These are phyloP conservation scores for Fusarium annulatum DNA, from an alignment of 2,329 filamentous ascomycete genomes.

Conservation along the genomic window DNA sequence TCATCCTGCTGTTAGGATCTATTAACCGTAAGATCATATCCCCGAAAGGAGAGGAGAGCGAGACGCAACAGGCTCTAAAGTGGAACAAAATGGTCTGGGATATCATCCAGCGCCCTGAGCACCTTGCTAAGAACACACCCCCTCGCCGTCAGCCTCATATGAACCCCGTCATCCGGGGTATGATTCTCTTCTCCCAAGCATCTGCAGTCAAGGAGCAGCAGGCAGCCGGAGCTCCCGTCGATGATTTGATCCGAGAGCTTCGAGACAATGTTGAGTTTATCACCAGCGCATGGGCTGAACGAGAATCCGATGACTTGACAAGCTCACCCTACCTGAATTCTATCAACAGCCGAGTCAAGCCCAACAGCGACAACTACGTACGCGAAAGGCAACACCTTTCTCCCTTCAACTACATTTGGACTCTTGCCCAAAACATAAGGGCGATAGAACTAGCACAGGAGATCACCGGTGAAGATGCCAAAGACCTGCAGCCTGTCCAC, in stretches of 20 bases:
- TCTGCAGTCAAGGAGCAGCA: slow-evolving; percentile 44
- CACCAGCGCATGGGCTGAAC: slow-evolving; percentile 43
- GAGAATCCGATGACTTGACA: slow-evolving; percentile 30
- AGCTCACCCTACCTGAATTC: slow-evolving; percentile 40
- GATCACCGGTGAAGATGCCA: slow-evolving; percentile 49
- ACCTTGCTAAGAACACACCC: slow-evolving; percentile 43
- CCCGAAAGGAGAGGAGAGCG: slow-evolving; percentile 35
- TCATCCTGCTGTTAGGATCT: slow-evolving; percentile 44
- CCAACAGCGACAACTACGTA: neutral
- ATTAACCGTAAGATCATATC: slow-evolving; percentile 54
- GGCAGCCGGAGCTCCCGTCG: slow-evolving; percentile 35
- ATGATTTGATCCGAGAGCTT: slow-evolving; percentile 42
- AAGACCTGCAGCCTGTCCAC: slow-evolving; percentile 53
- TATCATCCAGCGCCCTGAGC: slow-evolving; percentile 58
- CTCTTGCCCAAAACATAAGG: slow-evolving; percentile 49
- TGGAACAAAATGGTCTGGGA: slow-evolving; percentile 62
- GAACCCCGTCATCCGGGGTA: slow-evolving; percentile 46
- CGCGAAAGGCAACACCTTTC: slow-evolving; percentile 26
- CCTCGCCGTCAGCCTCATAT: slow-evolving; percentile 39
- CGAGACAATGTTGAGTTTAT: slow-evolving; percentile 47
- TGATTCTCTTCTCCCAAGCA: slow-evolving; percentile 46
- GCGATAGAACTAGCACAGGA: slow-evolving; percentile 59
- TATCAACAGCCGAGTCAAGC: slow-evolving; percentile 38
- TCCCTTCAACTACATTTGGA: slow-evolving; percentile 43
- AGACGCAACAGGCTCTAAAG: slow-evolving; percentile 56